Evolutionary conservation across 176 grass and related monocot species (phyloP).

Genomic region (Avena eriantha): DNA sequence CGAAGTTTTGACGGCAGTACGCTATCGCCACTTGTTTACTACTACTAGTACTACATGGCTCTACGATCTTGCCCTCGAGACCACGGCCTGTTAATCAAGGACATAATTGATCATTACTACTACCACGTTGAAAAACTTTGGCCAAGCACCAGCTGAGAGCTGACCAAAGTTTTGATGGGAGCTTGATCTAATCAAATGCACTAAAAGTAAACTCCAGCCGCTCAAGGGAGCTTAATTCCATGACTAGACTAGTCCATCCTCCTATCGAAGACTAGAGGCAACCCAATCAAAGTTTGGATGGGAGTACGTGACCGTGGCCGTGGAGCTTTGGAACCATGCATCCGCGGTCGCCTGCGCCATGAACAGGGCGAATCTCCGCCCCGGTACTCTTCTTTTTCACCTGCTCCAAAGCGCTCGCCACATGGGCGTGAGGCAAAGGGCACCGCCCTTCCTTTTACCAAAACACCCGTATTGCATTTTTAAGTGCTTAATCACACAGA

Average conservation of each 20-base stretch:
- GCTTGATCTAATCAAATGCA: not conserved
- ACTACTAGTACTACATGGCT: constrained; percentile 23
- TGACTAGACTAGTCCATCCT: not conserved
- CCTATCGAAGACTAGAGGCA: not conserved
- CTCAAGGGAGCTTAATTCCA: not conserved
- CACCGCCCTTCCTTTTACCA: not conserved
- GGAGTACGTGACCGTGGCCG: not conserved
- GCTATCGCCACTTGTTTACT: no score
- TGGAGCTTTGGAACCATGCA: constrained; percentile 41
- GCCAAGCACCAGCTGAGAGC: not conserved
- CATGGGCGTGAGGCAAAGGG: constrained; percentile 38
- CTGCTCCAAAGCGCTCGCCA: constrained; percentile 43
- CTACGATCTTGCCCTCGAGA: constrained; percentile 21
- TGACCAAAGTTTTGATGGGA: no score
- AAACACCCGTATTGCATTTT: no score
- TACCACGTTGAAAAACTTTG: constrained; percentile 33
- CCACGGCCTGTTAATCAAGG: not conserved
- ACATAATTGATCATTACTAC: constrained; percentile 36
- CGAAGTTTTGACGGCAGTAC: no score
- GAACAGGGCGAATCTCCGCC: constrained; percentile 48
- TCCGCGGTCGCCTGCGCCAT: constrained; percentile 35
- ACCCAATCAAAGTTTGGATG: constrained; percentile 8
- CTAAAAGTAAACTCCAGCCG: not conserved
- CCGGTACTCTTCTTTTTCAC: constrained; percentile 38
- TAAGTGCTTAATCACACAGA: no score